A percentile compares a stretch with the other conserved stretches of the same genome.
Conservation (phyloP, 2,329 filamentous ascomycete species). For the Metarhizium anisopliae region DNA sequence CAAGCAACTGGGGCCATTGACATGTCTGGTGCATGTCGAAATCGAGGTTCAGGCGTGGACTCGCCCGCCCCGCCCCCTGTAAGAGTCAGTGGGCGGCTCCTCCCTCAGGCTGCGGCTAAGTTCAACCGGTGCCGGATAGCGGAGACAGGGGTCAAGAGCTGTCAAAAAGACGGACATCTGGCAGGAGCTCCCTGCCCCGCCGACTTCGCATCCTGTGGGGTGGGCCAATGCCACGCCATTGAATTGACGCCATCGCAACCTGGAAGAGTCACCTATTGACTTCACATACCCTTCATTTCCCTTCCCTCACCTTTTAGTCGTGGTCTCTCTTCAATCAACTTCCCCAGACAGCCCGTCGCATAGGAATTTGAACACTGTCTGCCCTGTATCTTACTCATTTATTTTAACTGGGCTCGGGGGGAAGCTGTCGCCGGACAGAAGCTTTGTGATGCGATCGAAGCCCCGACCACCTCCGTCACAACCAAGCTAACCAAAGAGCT, state of each 20-base stretch:
- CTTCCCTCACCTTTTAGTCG: not conserved
- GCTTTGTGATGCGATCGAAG: not conserved
- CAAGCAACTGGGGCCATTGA: not conserved
- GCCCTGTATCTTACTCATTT: not conserved
- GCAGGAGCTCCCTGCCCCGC: not conserved
- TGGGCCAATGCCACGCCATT: not conserved
- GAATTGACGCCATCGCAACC: conserved; percentile 10
- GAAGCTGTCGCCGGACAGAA: not conserved
- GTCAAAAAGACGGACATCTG: too few species aligned
- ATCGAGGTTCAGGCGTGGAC: not conserved
- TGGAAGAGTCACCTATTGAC: not conserved
- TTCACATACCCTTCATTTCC: not conserved
- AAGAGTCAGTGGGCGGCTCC: not conserved
- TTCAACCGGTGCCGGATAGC: too few species aligned
- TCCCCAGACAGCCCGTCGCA: not conserved
- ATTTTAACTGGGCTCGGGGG: not conserved
- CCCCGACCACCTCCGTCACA: not conserved
- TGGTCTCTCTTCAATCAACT: not conserved
- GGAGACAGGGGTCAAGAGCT: too few species aligned
- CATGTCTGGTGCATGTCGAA: not conserved
- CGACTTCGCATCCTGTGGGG: conserved; percentile 1
- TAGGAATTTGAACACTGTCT: not conserved
- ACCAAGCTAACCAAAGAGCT: conserved; percentile 2
- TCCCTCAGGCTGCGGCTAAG: not conserved
- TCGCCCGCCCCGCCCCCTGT: too few species aligned